Percentiles rank a stretch among this genome's conserved stretches.
Evolutionary conservation across 225 moss, liverwort and hornwort species (phyloP).

Genomic region (Pseudisothecium myosuroides): DNA sequence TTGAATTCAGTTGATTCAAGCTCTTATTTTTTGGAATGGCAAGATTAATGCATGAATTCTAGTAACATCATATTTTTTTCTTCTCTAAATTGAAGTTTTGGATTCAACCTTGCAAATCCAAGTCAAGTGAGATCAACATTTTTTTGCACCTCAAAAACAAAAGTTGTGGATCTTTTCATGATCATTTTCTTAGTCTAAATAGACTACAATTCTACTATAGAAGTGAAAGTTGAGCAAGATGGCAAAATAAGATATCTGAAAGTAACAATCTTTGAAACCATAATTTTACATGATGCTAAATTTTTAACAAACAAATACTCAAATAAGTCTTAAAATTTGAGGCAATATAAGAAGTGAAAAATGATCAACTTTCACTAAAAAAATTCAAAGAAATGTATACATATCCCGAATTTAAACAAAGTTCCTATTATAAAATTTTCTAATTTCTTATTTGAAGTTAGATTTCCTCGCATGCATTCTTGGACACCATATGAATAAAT

Average conservation of each 20-base stretch:
- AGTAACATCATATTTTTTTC: no score
- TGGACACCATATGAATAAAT: neutral
- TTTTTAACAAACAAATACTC: neutral
- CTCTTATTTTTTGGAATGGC: neutral
- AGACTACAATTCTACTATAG: neutral
- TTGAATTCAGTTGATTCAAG: neutral
- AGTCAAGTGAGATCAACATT: neutral
- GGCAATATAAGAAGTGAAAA: neutral
- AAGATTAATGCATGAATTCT: neutral
- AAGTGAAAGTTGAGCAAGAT: neutral
- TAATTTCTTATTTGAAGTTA: neutral
- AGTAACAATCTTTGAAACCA: neutral
- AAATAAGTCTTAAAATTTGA: neutral
- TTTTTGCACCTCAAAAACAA: neutral
- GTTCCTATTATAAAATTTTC: accelerated
- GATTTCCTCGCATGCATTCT: neutral
- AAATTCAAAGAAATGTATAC: neutral
- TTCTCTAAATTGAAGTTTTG: neutral
- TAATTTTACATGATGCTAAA: neutral
- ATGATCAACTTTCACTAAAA: neutral
- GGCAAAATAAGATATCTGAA: neutral
- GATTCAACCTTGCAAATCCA: neutral
- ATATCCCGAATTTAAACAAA: neutral
- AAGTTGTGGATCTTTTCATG: neutral
- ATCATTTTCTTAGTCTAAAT: accelerated